Base-by-base conservation (phyloP, 2,329 filamentous ascomycete species). In the Calonectria ilicicola region DNA sequence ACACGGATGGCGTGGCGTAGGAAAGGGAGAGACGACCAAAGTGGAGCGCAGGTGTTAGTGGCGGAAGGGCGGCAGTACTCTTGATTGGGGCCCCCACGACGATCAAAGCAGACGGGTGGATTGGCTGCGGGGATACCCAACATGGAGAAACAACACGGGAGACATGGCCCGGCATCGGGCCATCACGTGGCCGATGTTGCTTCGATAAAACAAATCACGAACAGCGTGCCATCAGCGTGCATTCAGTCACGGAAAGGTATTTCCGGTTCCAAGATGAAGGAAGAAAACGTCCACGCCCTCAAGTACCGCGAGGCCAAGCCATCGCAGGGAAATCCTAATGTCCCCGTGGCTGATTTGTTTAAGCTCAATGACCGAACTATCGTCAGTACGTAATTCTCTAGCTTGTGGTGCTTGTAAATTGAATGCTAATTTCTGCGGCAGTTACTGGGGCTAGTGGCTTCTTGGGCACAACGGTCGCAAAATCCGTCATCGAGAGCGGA, bases 271-370 rank as follows among this genome's bases (percentile, higher is more conserved):
- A 51, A 40, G 26, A 42, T 62, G 44, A 67, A 42, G 35, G 17
- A 38, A 40, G 29, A 40, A 67, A 60, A 23, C 40, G 58, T 29
- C 15, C 56, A 26, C 40, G 62, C 42, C 38, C 60, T 63, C 23
- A 56, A 69, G 67, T 69, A 65, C 23, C 67, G 67, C 26, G 67
- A 69, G 35, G 47, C 53, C 5, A 69, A 69, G 47, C 46, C 51
- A 5, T 63, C 46, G 9, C 67, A 65, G 47, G 67, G 67, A 51
- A 49, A 40, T 6, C 21, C 47, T 12, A 6, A 27, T 15, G 35
- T 58, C 19, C 35, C 60, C 12, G 53, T 60, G 21, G 53, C 53
- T 9, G 53, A 60, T 5, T 35, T 60, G 5, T 60, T 60, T 32
- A 60, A 60, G 35, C 35, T 60, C 12, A 10, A 27, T 40, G 32